Evolutionary conservation across 2,329 filamentous ascomycete species (phyloP), one percentile per base, ranked within the genome.

Genomic region (Lecanosticta acicola): DNA sequence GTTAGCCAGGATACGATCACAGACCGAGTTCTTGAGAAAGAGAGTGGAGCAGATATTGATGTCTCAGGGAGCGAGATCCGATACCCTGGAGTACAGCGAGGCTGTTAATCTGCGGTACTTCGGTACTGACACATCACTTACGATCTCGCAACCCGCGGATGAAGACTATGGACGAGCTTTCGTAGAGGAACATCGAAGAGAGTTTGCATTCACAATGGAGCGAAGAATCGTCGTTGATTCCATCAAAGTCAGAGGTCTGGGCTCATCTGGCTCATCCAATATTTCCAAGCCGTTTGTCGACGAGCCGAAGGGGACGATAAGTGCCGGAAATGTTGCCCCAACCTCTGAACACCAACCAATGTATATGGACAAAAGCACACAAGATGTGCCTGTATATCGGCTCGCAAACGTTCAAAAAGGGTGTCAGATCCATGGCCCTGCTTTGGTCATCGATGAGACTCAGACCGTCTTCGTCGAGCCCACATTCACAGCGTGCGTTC

Each of bases 31-130:
- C 0, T 49, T 72, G 0, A 63, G 56, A 35, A 41, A 56, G 0
- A 60, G 52, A 24, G 66, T 72, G 0, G 57, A 59, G 0, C 45
- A 55, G 1, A 71, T 72, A 2, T 62, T 75, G 38, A 41, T 64
- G 2, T 49, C 58, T 0, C 72, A 76, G 54, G 72, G 73, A 0
- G 74, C 76, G 33, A 48, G 61, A 0, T 45, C 56, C 0, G 61
- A 65, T 1, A 65, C 68, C 7, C 62, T 76, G 10, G 58, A 60
- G 4, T 64, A 69, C 29, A 68, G 73, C 10, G 60, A 71, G 36
- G 72, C 69, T 21, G 59, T 77, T 2, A 72, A 71, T 40, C 62
- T 77, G 55, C 67, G 72, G 29, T 76, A 76, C 44, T 69, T 73
- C 50, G 73, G 74, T 1, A 75, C 71, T 1, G 72, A 75, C 41